Percentiles rank a stretch among this genome's conserved stretches.
Evolutionary conservation across 352 stramenopile species (phyloP).

Genomic region (Elongisporangium prolatum): DNA sequence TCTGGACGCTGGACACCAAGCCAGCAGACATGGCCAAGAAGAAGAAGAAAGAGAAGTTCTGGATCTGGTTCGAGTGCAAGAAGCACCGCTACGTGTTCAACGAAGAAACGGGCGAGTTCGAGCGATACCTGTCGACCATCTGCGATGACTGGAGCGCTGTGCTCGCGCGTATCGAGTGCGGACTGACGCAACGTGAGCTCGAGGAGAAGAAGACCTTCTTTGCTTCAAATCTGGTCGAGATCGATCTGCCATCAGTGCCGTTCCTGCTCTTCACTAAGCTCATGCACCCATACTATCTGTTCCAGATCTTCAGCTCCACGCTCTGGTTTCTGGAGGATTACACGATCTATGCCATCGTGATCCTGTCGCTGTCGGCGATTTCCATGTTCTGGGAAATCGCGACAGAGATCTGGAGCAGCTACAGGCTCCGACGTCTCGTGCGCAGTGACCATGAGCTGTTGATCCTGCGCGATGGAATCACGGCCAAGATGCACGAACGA

Average conservation of each 20-base stretch:
- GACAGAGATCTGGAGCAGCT: conserved; percentile 38
- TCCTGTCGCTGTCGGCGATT: conserved; percentile 33
- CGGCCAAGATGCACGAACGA: conserved; percentile 19
- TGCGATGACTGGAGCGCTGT: conserved; percentile 28
- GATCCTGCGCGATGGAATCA: conserved; percentile 17
- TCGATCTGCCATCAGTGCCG: conserved; percentile 27
- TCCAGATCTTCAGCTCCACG: conserved; percentile 45
- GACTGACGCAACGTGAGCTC: conserved; percentile 16
- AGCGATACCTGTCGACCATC: conserved; percentile 43
- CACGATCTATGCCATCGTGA: conserved; percentile 39
- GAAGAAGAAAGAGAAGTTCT: conserved; percentile 5
- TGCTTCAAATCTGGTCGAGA: conserved; percentile 44
- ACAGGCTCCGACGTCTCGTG: conserved; percentile 34
- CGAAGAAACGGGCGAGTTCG: conserved; percentile 39
- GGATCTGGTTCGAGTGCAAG: conserved; percentile 71
- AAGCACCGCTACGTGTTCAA: conserved; percentile 65
- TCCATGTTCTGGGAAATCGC: conserved; percentile 51
- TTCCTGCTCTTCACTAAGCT: conserved; percentile 48
- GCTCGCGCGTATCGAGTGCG: conserved; percentile 15
- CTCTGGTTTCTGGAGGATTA: conserved; percentile 52
- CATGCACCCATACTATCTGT: conserved; percentile 57
- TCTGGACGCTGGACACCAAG: not conserved
- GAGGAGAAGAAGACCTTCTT: conserved; percentile 25
- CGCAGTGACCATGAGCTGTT: conserved; percentile 23
- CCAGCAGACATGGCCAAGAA: not conserved